A percentile compares a stretch with the other conserved stretches of the same genome.
Conservation (phyloP, 768 basidiomycete genomes). For the Kwoniella sp. region DNA sequence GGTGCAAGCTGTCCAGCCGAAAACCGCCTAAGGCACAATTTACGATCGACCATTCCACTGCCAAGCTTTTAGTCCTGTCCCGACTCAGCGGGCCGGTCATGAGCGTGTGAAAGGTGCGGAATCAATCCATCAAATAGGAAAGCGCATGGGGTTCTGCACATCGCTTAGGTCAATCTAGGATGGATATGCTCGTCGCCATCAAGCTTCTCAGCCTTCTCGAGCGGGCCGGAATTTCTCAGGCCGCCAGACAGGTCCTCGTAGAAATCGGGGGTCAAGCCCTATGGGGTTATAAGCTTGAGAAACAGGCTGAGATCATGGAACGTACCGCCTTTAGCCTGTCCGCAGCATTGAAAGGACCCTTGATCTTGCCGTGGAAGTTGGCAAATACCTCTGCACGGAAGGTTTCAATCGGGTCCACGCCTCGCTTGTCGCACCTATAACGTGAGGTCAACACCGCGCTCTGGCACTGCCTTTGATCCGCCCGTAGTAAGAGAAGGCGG, state of each 20-base stretch:
- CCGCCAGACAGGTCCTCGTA: slow-evolving; percentile 65
- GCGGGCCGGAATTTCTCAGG: not conserved
- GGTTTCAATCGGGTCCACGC: slow-evolving; percentile 59
- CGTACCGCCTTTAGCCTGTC: slow-evolving; percentile 64
- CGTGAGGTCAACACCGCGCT: too few species aligned
- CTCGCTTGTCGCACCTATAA: slow-evolving; percentile 21
- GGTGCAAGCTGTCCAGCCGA: too few species aligned
- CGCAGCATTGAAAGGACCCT: slow-evolving; percentile 73
- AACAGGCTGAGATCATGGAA: not conserved
- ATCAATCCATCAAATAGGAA: too few species aligned
- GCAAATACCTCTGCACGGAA: slow-evolving; percentile 67
- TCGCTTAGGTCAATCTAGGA: slow-evolving; percentile 23
- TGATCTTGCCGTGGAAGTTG: slow-evolving; percentile 63
- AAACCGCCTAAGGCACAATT: too few species aligned
- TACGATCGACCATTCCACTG: too few species aligned
- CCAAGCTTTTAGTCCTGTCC: too few species aligned
- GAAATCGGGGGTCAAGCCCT: slow-evolving; percentile 62
- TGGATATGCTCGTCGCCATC: slow-evolving; percentile 31
- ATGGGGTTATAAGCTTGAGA: not conserved
- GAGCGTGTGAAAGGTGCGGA: too few species aligned
- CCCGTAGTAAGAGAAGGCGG: too few species aligned
- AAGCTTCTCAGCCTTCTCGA: not conserved
- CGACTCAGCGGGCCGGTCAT: too few species aligned
- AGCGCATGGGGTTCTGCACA: too few species aligned
- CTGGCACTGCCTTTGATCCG: too few species aligned